Evolutionary conservation across 1,284 basidiomycete genomes (phyloP).

Genomic region (Malassezia sp.): DNA sequence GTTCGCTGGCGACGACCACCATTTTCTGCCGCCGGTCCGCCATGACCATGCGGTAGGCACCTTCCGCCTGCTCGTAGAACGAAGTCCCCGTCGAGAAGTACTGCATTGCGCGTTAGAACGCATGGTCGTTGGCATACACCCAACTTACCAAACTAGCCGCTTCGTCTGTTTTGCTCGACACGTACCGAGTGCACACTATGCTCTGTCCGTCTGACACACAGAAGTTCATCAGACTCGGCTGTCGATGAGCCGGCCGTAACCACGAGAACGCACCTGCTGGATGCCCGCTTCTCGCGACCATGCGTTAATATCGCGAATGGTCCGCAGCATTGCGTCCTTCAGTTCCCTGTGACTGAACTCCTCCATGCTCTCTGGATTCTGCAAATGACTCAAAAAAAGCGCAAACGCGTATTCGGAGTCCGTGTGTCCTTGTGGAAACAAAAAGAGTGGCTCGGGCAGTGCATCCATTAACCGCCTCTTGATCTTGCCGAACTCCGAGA

Average conservation of each 20-base stretch:
- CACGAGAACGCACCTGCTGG: conserved; percentile 15
- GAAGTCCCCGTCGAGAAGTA: conserved; percentile 86
- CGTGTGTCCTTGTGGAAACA: conserved; percentile 38
- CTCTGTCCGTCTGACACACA: conserved; percentile 87
- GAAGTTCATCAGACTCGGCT: conserved; percentile 90
- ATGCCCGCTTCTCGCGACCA: conserved; percentile 33
- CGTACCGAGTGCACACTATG: conserved; percentile 86
- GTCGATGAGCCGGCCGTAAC: no score
- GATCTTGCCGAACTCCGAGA: conserved; percentile 31
- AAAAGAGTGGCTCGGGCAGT: conserved; percentile 31
- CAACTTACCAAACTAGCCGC: conserved; percentile 62
- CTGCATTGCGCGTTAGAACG: conserved; percentile 49
- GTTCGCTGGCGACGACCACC: conserved; percentile 60
- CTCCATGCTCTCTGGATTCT: conserved; percentile 18
- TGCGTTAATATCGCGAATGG: conserved; percentile 32
- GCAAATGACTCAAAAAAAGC: conserved; percentile 32
- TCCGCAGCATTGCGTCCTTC: conserved; percentile 30
- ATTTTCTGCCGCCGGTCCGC: conserved; percentile 81
- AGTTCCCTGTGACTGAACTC: conserved; percentile 27
- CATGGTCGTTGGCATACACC: no score
- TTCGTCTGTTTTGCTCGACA: conserved; percentile 78
- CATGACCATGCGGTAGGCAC: conserved; percentile 55
- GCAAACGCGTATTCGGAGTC: conserved; percentile 40
- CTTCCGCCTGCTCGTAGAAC: conserved; percentile 66
- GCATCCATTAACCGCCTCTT: conserved; percentile 29